phyloP scores from a whole-genome alignment of 2,329 filamentous ascomycete genomes.

The Claviceps sp. region DNA sequence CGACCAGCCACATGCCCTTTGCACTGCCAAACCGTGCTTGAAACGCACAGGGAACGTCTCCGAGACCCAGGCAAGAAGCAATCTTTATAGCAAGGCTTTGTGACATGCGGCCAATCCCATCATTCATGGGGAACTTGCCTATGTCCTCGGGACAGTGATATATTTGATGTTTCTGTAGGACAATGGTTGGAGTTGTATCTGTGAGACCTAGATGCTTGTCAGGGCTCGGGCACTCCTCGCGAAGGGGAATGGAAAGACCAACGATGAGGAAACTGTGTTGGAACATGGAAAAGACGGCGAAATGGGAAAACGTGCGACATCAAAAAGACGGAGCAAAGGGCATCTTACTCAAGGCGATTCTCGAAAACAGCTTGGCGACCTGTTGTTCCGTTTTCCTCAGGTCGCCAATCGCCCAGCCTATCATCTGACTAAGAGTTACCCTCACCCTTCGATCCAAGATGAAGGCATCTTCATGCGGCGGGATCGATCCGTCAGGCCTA shows the following conservation, averaged over 20 bases:
- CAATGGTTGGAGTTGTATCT: constrained; percentile 31
- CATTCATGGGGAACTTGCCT: constrained; percentile 42
- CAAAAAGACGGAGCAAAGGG: background rate
- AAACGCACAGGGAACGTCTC: constrained; percentile 46
- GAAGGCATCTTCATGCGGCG: constrained; percentile 13
- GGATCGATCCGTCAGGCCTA: constrained; percentile 5
- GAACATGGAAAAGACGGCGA: too few species aligned
- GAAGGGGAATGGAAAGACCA: background rate
- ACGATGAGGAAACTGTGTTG: background rate
- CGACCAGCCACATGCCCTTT: constrained; percentile 63
- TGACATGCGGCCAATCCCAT: constrained; percentile 55
- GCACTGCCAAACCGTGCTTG: constrained; percentile 60
- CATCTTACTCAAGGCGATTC: constrained; percentile 37
- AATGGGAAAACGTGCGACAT: background rate
- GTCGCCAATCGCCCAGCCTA: constrained; percentile 40
- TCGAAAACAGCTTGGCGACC: constrained; percentile 43
- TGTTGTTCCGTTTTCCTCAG: constrained; percentile 31
- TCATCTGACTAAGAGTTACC: constrained; percentile 26
- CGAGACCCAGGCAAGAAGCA: constrained; percentile 33
- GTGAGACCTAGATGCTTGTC: constrained; percentile 32
- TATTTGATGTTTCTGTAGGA: constrained; percentile 35
- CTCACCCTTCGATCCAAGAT: constrained; percentile 14
- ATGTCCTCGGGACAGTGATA: constrained; percentile 23
- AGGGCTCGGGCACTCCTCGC: background rate
- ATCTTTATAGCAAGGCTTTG: constrained; percentile 41